Percentiles rank a stretch among this genome's conserved stretches.
Conservation (phyloP, 345 rosid species). For the Citrus mangshanensis region DNA sequence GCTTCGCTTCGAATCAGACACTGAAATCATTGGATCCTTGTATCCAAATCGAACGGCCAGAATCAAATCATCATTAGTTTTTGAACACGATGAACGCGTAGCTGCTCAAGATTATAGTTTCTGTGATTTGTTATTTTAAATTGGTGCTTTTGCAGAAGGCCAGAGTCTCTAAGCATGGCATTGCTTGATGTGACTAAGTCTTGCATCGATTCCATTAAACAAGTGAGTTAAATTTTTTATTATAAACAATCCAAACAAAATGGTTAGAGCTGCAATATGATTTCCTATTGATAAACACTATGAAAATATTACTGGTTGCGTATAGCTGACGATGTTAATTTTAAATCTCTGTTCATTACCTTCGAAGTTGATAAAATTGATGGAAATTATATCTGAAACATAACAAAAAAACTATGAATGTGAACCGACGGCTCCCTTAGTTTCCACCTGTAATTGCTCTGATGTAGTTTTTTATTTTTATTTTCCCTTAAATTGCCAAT, state of each 20-base stretch:
- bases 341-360: too few species aligned
- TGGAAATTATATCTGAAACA: not conserved
- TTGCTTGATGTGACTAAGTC: conserved; percentile 66
- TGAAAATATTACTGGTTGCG: too few species aligned
- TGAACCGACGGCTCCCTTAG: not conserved
- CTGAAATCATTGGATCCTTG: not conserved
- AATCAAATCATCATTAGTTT: not conserved
- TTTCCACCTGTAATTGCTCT: not conserved
- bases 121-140: not conserved
- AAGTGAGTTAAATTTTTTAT: conserved; percentile 40
- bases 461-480: not conserved
- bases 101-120: not conserved
- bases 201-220: conserved; percentile 73
- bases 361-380: not conserved
- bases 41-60: not conserved
- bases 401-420: not conserved
- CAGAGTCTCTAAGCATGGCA: conserved; percentile 39
- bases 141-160: not conserved
- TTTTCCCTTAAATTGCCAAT: not conserved
- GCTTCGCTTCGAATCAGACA: not conserved
- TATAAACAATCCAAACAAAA: not conserved
- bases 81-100: not conserved
- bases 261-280: not conserved
- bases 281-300: not conserved
- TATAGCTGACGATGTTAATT: not conserved